Conservation (phyloP, 352 stramenopile genomes). For the Phytopythium vexans region DNA sequence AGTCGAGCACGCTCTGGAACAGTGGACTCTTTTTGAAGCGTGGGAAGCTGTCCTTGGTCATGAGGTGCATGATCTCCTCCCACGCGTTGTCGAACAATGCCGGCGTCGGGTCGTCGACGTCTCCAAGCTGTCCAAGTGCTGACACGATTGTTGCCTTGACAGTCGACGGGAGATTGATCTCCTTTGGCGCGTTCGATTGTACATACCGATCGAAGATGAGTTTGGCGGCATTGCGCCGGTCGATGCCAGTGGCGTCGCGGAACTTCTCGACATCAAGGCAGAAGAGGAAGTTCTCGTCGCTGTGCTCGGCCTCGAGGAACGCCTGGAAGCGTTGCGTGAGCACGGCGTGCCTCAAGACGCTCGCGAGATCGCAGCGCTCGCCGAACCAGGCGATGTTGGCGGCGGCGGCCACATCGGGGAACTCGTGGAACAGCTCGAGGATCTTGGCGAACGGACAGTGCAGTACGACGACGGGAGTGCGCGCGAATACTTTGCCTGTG, state of each 20-base stretch:
- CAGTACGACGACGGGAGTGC: slow-evolving; percentile 51
- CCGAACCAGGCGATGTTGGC: slow-evolving; percentile 79
- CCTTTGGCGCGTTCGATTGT: slow-evolving; percentile 45
- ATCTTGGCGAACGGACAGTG: slow-evolving; percentile 46
- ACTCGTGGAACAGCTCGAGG: slow-evolving; percentile 52
- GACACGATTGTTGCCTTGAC: slow-evolving; percentile 49
- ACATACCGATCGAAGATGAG: slow-evolving; percentile 63
- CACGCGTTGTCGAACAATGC: slow-evolving; percentile 55
- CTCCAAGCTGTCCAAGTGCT: slow-evolving; percentile 8
- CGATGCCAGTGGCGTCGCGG: slow-evolving; percentile 9
- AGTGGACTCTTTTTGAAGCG: slow-evolving; percentile 73
- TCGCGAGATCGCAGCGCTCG: slow-evolving; percentile 58
- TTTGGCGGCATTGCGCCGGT: slow-evolving; percentile 26
- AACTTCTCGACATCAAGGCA: slow-evolving; percentile 67
- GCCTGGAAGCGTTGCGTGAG: slow-evolving; percentile 58
- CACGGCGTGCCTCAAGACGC: slow-evolving; percentile 53
- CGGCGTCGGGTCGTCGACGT: slow-evolving; percentile 20
- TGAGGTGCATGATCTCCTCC: slow-evolving; percentile 79
- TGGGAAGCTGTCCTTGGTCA: slow-evolving; percentile 79
- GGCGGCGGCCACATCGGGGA: slow-evolving; percentile 47
- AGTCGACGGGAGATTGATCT: slow-evolving; percentile 64
- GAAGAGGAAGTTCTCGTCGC: slow-evolving; percentile 79
- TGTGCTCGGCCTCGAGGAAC: slow-evolving; percentile 72
- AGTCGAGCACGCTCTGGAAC: slow-evolving; percentile 64
- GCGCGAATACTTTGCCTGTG: slow-evolving; percentile 43